Evolutionary conservation across 2,329 filamentous ascomycete species (phyloP), one percentile per base, ranked within the genome.

Genomic region (Penicillium sp.): DNA sequence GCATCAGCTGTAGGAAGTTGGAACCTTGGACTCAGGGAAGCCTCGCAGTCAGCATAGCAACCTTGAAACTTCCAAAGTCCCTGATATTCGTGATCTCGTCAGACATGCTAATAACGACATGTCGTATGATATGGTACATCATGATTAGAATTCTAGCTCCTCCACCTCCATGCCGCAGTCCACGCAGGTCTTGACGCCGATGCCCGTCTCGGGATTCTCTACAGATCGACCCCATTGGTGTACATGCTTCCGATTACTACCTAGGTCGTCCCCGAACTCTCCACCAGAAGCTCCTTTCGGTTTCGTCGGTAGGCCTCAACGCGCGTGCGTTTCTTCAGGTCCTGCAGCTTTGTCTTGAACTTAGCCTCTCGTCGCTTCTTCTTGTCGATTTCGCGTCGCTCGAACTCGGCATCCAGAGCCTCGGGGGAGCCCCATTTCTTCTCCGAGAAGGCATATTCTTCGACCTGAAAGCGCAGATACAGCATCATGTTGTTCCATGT

Each of bases 401-500:
- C 87, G 60, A 93, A 97, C 70, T 97, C 91, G 4, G 80, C 87
- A 64, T 97, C 93, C 4, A 97, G 72, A 0, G 84, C 86, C 62
- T 93, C 89, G 0, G 87, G 71, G 0, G 85, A 89, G 0, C 93
- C 93, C 93, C 93, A 98, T 72, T 96, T 96, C 55, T 81, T 82
- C 1, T 20, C n/a, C 35, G 74, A 81, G 59, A 97, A 85, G 0
- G 91, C 93, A 64, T 96, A 96, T 46, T 89, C 89, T 64, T 98
- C 93, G 2, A 98, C 87, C 64, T 98, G 93, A 50, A 82, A 94
- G 0, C 93, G 85, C 18, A 98, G 76, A 65, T 93, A 98, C 2
- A 98, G 79, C 85, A 95, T 95, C 93, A 98, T 98, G 74, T 95
- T 89, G 68, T 96, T 89, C 88, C 89, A 98, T 48, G 90, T 89